These are phyloP conservation scores for Astrephomene gubernaculifera DNA, from an alignment of 139 green algal genomes.

Conservation along the genomic window DNA sequence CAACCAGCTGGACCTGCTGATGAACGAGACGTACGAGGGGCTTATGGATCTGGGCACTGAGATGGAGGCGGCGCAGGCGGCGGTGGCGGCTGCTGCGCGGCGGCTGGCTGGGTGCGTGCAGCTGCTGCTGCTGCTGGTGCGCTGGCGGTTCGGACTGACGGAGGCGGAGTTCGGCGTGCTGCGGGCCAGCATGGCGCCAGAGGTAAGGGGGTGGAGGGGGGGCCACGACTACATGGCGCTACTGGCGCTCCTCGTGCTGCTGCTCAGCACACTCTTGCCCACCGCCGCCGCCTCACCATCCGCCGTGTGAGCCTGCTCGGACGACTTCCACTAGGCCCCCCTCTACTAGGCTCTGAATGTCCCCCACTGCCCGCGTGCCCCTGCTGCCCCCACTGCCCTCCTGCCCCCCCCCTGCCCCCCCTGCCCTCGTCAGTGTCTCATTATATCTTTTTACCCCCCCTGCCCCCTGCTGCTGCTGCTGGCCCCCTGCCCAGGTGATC, in stretches of 20 bases:
- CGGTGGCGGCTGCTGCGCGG: conserved; percentile 16
- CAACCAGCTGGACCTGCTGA: conserved; percentile 71
- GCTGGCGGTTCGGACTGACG: conserved; percentile 47
- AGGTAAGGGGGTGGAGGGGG: not conserved
- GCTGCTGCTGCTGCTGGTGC: conserved; percentile 69
- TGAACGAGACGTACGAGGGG: conserved; percentile 69
- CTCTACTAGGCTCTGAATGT: not conserved
- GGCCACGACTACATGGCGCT: no score
- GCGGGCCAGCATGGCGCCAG: conserved; percentile 32
- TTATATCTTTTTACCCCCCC: not conserved
- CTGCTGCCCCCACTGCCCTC: no score
- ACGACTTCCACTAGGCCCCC: no score
- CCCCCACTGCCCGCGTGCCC: no score
- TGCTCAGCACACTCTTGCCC: no score
- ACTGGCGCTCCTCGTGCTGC: no score
- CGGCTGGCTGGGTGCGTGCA: conserved; percentile 59
- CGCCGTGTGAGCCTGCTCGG: no score
- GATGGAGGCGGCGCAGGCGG: conserved; percentile 55
- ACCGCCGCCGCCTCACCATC: no score
- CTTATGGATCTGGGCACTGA: conserved; percentile 43
- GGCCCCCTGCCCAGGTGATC: not conserved
- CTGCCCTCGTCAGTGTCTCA: no score
- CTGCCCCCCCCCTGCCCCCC: no score
- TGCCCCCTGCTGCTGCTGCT: not conserved
- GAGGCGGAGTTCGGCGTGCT: conserved; percentile 35